These are phyloP conservation scores for Wickerhamia fluorescens DNA, from an alignment of 805 yeast genomes.

Conservation along the genomic window DNA sequence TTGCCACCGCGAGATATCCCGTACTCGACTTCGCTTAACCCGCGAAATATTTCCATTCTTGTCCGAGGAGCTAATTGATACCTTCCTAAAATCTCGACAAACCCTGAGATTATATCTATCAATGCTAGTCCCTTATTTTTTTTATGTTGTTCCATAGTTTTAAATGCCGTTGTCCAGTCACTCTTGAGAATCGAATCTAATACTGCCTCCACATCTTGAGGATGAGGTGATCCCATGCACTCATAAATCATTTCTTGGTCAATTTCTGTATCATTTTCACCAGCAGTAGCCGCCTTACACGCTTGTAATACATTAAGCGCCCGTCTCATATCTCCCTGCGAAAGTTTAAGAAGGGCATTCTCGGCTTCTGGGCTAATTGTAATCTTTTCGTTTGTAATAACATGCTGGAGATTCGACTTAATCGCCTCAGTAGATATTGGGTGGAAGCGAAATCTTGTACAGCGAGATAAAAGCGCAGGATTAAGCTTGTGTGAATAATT, in stretches of 20 bases:
- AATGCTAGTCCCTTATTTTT: conserved; percentile 79
- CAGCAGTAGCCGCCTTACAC: conserved; percentile 63
- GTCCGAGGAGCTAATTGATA: conserved; percentile 60
- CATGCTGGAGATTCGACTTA: conserved; percentile 57
- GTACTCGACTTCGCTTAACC: conserved; percentile 83
- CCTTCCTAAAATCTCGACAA: conserved; percentile 62
- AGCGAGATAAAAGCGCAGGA: conserved; percentile 90
- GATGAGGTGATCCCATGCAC: conserved; percentile 94
- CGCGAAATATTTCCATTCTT: conserved; percentile 57
- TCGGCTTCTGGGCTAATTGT: conserved; percentile 53
- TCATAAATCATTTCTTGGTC: conserved; percentile 77
- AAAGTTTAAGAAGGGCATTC: conserved; percentile 56
- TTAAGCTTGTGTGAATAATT: conserved; percentile 93
- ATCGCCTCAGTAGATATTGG: conserved; percentile 71
- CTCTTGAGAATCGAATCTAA: conserved; percentile 74
- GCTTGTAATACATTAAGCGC: conserved; percentile 93
- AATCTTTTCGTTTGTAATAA: conserved; percentile 62
- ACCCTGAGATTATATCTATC: conserved; percentile 74
- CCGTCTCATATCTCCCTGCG: conserved; percentile 96
- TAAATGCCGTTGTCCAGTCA: conserved; percentile 76
- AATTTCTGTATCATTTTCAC: conserved; percentile 44
- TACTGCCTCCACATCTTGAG: conserved; percentile 70
- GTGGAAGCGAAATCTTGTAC: conserved; percentile 89
- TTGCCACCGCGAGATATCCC: conserved; percentile 89
- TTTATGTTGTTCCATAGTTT: conserved; percentile 61